phyloP scores from a whole-genome alignment of 164 flowering plant genomes.

The Vitis cinerea region DNA sequence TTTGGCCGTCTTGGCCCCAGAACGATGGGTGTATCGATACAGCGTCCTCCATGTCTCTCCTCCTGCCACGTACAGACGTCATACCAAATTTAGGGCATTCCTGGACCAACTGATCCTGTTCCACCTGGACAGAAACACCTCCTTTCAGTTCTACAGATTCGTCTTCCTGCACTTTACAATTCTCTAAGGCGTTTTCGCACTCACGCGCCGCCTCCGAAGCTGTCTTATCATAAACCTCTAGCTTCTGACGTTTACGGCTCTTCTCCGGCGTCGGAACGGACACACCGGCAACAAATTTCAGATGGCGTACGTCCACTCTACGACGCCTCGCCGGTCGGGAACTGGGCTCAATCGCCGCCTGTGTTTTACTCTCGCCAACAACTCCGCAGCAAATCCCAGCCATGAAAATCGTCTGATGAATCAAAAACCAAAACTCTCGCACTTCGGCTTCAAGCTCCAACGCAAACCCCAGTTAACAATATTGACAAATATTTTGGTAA shows the following conservation, averaged over 20 bases:
- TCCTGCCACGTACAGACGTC: conserved; percentile 50
- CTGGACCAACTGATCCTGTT: not conserved
- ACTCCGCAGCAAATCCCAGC: conserved; percentile 60
- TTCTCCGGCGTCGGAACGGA: conserved; percentile 12
- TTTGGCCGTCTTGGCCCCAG: conserved; percentile 6
- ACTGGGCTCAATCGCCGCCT: conserved; percentile 32
- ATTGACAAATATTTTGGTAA: not conserved
- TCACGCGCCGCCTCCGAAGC: conserved; percentile 20
- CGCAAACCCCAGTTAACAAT: no score
- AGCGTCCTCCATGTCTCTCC: conserved; percentile 63
- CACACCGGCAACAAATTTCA: conserved; percentile 31
- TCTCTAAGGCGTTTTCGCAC: conserved; percentile 20
- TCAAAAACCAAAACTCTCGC: not conserved
- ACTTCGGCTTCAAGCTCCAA: no score
- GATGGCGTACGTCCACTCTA: conserved; percentile 39
- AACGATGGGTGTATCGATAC: conserved; percentile 47
- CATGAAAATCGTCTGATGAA: conserved; percentile 16
- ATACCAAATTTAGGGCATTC: conserved; percentile 44
- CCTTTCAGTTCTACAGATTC: not conserved
- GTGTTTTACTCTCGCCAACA: conserved; percentile 37
- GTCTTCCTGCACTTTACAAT: not conserved
- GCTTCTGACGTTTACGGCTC: conserved; percentile 24
- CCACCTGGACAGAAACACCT: not conserved
- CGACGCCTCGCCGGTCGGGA: conserved; percentile 33
- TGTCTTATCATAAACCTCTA: conserved; percentile 8